Percentiles rank a stretch among this genome's conserved stretches.
These are phyloP conservation scores for Candida takata DNA, from an alignment of 805 yeast species.

Conservation along the genomic window DNA sequence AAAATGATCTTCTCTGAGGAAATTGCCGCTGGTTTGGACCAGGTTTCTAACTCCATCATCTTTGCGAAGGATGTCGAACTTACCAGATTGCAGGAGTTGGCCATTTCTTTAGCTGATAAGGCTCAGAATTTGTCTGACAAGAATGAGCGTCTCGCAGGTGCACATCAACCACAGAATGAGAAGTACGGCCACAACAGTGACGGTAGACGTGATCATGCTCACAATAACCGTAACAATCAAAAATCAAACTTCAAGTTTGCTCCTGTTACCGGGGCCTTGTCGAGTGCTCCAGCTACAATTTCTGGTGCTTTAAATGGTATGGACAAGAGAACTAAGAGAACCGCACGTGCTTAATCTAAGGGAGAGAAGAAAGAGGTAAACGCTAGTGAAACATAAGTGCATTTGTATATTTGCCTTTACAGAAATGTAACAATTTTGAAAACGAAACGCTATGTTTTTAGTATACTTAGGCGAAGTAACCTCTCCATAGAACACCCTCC, in stretches of 20 bases:
- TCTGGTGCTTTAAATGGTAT: constrained; percentile 32
- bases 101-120: constrained; percentile 77
- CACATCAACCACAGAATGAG: constrained; percentile 34
- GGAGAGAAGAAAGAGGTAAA: not conserved
- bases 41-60: constrained; percentile 51
- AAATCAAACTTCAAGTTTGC: constrained; percentile 25
- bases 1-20: constrained; percentile 77
- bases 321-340: constrained; percentile 27
- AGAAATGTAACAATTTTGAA: not conserved
- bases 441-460: not conserved
- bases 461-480: constrained; percentile 57
- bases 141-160: constrained; percentile 76
- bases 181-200: constrained; percentile 18
- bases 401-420: not conserved
- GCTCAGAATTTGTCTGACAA: constrained; percentile 71
- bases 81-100: constrained; percentile 80
- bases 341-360: constrained; percentile 19
- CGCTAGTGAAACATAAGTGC: not conserved
- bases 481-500: constrained; percentile 91
- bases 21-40: constrained; percentile 68
- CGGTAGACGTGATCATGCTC: constrained; percentile 14
- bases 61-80: constrained; percentile 75
- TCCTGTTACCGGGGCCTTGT: constrained; percentile 28
- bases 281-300: constrained; percentile 27
- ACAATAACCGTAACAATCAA: constrained; percentile 23